Evolutionary conservation across 805 yeast genomes (phyloP).

Genomic region (Candida dajiaensis): DNA sequence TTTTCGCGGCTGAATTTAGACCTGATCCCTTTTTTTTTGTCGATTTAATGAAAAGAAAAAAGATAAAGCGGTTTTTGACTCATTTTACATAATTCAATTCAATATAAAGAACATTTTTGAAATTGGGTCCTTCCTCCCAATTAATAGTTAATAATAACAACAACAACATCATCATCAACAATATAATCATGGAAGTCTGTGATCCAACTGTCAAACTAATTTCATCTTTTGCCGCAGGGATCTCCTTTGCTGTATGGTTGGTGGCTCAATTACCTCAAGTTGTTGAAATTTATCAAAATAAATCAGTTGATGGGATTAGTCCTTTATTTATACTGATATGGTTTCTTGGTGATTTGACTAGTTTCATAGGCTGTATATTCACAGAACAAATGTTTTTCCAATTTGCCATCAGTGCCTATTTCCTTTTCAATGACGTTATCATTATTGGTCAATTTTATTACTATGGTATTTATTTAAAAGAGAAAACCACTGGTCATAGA

Average conservation of each 20-base stretch:
- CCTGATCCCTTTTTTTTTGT: too few relatives aligned
- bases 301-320: slow-evolving; percentile 56
- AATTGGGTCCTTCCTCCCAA: too few relatives aligned
- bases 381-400: slow-evolving; percentile 83
- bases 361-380: slow-evolving; percentile 63
- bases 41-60: not conserved
- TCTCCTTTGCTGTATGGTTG: slow-evolving; percentile 39
- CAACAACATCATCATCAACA: too few relatives aligned
- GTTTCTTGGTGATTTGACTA: slow-evolving; percentile 40
- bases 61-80: not conserved
- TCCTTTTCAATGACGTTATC: slow-evolving; percentile 63
- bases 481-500: slow-evolving; percentile 29
- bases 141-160: too few relatives aligned
- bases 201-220: slow-evolving; percentile 14
- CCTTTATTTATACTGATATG: slow-evolving; percentile 44
- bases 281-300: slow-evolving; percentile 46
- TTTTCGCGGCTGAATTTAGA: not conserved
- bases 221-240: slow-evolving; percentile 35
- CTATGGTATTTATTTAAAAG: slow-evolving; percentile 39
- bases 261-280: slow-evolving; percentile 53
- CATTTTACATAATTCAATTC: too few relatives aligned
- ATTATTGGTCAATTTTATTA: slow-evolving; percentile 67
- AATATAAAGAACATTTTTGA: too few relatives aligned
- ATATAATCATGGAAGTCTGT: not conserved
- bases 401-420: slow-evolving; percentile 63